Conservation (phyloP, 305 asterid species). For the Rubia tinctorum region DNA sequence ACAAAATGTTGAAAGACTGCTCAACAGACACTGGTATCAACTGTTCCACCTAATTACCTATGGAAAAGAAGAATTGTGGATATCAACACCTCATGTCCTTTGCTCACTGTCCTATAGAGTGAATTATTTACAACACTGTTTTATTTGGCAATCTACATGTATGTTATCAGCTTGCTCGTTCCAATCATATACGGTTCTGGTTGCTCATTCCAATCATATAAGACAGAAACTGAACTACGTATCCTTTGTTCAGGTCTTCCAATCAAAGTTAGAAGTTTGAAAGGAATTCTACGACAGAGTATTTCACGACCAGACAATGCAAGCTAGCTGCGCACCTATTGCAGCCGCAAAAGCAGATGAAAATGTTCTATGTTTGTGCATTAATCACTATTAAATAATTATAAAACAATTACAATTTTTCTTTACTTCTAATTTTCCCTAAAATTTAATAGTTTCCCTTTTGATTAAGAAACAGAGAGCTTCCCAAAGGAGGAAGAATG, state of each 20-base stretch:
- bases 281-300: not conserved
- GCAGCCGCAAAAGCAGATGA: not conserved
- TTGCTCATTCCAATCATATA: too few relatives aligned
- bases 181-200: too few relatives aligned
- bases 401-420: not conserved
- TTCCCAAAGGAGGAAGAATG: not conserved
- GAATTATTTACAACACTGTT: not conserved
- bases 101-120: not conserved
- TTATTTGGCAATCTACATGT: not conserved
- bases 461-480: not conserved
- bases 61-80: not conserved
- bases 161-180: not conserved
- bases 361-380: not conserved
- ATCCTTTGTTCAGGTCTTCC: not conserved
- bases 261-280: not conserved
- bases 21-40: not conserved
- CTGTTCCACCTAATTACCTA: not conserved
- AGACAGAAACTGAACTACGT: not conserved
- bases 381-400: not conserved
- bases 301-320: not conserved
- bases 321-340: not conserved
- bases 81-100: not conserved
- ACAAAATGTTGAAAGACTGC: not conserved
- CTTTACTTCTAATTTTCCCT: not conserved
- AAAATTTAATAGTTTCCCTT: not conserved